Base-by-base conservation (phyloP, 2,329 filamentous ascomycete species). In the Ustilaginoidea virens region DNA sequence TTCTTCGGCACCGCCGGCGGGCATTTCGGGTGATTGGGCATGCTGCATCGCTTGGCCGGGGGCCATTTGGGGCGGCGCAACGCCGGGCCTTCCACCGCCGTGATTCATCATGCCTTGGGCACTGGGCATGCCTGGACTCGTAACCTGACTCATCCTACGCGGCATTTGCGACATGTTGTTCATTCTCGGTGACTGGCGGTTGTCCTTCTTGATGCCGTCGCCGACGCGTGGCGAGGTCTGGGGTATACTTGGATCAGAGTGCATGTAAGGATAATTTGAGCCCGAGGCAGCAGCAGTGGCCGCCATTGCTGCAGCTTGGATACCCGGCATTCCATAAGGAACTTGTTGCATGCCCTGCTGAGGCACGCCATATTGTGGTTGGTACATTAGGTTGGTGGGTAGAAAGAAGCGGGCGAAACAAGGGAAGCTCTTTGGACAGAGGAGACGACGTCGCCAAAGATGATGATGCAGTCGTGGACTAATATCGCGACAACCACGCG, bases 271-370 rank as follows among this genome's bases (percentile, higher is more conserved):
- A 41, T 79, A 80, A 37, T 62, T 71, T 35, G 82, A 78, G 23
- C 87, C 86, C 5, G 85, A 86, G 8, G 87, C 87, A 2, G 87
- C 86, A 12, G 87, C 87, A 1, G 86, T 93, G 14, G 80, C 72
- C 25, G 80, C 86, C 81, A 93, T 90, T 33, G 86, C 86, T 28
- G 87, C 86, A 10, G 85, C 85, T 53, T 92, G 82, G 26, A 85
- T 82, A 13, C 78, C 71, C 19, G 78, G 77, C 55, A 87, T 82
- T 33, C 69, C 76, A 58, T 92, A 92, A 13, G 49, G 43, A 18
- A 55, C 49, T 32, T 46, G 47, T 58, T 80, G 76, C 72, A 92
- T 83, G 45, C 66, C 66, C 43, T 74, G 66, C 39, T 76, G 70
- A 36, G 78, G 64, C 33, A 86, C 79, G 33, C 72, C 76, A 49